phyloP scores from a whole-genome alignment of 2,329 filamentous ascomycete species.

The Plenodomus biglobosus region DNA sequence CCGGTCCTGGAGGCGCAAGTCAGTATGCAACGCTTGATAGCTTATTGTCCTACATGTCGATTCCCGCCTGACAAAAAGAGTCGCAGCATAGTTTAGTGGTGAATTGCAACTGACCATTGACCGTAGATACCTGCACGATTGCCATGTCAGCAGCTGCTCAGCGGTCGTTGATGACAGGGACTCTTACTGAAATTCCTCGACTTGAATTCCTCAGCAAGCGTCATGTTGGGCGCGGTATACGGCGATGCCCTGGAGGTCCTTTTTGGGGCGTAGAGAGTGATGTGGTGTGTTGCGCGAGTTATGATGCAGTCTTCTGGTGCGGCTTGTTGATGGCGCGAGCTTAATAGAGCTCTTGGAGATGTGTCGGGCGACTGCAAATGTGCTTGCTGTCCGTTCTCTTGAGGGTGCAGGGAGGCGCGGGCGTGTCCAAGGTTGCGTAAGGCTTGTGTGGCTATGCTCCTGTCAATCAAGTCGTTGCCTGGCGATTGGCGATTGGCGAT shows the following conservation, averaged over 20 bases:
- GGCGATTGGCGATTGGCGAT: slow-evolving; percentile 16
- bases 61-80: neutral
- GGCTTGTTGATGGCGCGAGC: slow-evolving; percentile 26
- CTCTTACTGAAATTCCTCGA: slow-evolving; percentile 67
- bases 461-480: slow-evolving; percentile 21
- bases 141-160: slow-evolving; percentile 36
- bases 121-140: slow-evolving; percentile 62
- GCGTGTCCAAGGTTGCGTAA: slow-evolving; percentile 36
- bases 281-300: slow-evolving; percentile 4
- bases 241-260: neutral
- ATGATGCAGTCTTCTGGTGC: slow-evolving; percentile 9
- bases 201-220: slow-evolving; percentile 63
- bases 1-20: slow-evolving; percentile 49
- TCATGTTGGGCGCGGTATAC: slow-evolving; percentile 47
- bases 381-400: slow-evolving; percentile 8
- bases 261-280: slow-evolving; percentile 8
- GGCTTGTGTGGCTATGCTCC: slow-evolving; percentile 35
- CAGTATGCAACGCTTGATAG: slow-evolving; percentile 5
- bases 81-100: neutral
- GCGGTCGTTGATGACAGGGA: slow-evolving; percentile 4
- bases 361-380: slow-evolving; percentile 22
- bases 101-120: slow-evolving; percentile 63
- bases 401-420: slow-evolving; percentile 9
- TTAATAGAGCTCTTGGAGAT: slow-evolving; percentile 26
- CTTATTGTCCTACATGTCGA: neutral